These are phyloP conservation scores for Candida palmyrensis DNA, from an alignment of 805 yeast species.

Conservation along the genomic window DNA sequence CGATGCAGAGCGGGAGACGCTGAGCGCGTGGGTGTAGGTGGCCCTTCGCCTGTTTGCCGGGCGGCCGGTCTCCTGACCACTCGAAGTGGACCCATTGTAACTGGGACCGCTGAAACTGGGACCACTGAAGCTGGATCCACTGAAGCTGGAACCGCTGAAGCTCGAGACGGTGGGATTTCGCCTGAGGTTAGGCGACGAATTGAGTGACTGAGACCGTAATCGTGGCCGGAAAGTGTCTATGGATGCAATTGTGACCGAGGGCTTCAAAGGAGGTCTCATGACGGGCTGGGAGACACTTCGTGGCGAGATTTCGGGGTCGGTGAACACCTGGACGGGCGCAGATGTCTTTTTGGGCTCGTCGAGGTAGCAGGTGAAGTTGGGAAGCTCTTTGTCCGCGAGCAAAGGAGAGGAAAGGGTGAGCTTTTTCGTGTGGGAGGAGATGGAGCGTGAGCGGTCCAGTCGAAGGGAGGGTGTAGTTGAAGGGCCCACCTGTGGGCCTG, in stretches of 20 bases:
- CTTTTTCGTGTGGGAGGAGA: conserved; percentile 7
- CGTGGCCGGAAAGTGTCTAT: conserved; percentile 11
- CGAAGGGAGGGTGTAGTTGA: not conserved
- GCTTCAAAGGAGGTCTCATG: conserved; percentile 22
- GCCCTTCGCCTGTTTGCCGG: conserved; percentile 3
- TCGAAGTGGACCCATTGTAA: not conserved
- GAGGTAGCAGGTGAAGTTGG: conserved; percentile 2
- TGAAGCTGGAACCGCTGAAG: not conserved
- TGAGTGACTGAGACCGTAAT: conserved; percentile 1
- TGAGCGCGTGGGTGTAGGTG: conserved; percentile 1
- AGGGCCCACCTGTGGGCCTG: not conserved
- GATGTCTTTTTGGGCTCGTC: not conserved
- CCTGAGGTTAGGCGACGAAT: not conserved
- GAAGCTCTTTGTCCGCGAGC: conserved; percentile 9
- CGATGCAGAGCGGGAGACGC: no score
- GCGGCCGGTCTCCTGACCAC: no score
- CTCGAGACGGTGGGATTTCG: not conserved
- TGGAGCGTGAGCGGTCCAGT: conserved; percentile 6
- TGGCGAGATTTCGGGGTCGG: no score
- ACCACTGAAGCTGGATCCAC: not conserved
- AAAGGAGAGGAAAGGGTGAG: conserved; percentile 21
- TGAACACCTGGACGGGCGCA: not conserved
- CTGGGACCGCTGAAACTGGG: not conserved
- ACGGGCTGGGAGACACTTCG: no score
- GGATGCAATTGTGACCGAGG: conserved; percentile 19